Conservation (phyloP, 768 basidiomycete genomes). For the Mycena indigotica region DNA sequence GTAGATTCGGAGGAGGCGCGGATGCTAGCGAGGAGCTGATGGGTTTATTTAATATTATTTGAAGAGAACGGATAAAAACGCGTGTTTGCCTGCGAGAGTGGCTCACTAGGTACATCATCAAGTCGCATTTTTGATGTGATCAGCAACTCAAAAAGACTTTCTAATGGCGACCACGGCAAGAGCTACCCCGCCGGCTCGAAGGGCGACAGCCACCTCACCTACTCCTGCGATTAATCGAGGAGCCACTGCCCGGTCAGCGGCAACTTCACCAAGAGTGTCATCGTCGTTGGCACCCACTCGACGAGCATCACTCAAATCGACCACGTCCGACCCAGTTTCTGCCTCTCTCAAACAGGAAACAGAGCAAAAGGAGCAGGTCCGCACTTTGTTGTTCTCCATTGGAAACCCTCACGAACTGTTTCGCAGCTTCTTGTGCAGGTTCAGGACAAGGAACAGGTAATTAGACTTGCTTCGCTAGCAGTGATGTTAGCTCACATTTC, state of each 20-base stretch:
- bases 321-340: slow-evolving; percentile 54
- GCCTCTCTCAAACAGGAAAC: slow-evolving; percentile 74
- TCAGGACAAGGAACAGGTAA: slow-evolving; percentile 67
- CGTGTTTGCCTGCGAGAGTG: slow-evolving; percentile 3
- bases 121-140: not conserved
- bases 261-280: slow-evolving; percentile 55
- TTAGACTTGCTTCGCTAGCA: not conserved
- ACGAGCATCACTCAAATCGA: slow-evolving; percentile 51
- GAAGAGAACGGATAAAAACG: not conserved
- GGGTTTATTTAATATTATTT: too few species aligned
- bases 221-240: slow-evolving; percentile 51
- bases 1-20: not conserved
- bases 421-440: slow-evolving; percentile 71
- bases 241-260: slow-evolving; percentile 67
- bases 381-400: slow-evolving; percentile 26
- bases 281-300: slow-evolving; percentile 57
- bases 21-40: slow-evolving; percentile 32
- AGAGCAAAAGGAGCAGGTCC: slow-evolving; percentile 79
- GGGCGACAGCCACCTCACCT: slow-evolving; percentile 46
- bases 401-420: slow-evolving; percentile 8
- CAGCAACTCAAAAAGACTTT: not conserved
- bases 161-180: slow-evolving; percentile 50
- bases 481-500: not conserved
- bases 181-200: slow-evolving; percentile 49
- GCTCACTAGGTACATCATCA: not conserved